A percentile compares a stretch with the other conserved stretches of the same genome.
These are phyloP conservation scores for Nicotiana attenuata DNA, from an alignment of 257 asterid species.

Conservation along the genomic window DNA sequence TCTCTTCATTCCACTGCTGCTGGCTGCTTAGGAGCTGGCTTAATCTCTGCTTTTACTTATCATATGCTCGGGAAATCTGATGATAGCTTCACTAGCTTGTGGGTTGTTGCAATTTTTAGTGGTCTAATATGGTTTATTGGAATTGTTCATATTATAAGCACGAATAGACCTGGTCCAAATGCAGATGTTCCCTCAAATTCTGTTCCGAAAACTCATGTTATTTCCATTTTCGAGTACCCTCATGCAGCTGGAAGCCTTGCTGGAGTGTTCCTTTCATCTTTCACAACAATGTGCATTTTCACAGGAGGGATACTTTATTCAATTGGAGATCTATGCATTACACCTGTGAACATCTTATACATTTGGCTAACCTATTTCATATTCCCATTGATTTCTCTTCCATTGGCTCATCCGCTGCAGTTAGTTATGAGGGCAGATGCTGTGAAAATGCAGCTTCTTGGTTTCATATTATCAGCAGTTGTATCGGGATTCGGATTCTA, in stretches of 20 bases:
- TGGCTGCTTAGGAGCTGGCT: slow-evolving; percentile 67
- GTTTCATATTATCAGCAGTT: slow-evolving; percentile 48
- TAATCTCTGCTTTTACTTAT: slow-evolving; percentile 58
- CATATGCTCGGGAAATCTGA: slow-evolving; percentile 57
- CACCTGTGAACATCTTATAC: slow-evolving; percentile 35
- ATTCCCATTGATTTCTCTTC: slow-evolving; percentile 68
- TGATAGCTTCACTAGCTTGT: slow-evolving; percentile 67
- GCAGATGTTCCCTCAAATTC: slow-evolving; percentile 19
- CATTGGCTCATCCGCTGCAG: slow-evolving; percentile 58
- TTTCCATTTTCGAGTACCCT: slow-evolving; percentile 62
- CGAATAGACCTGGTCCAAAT: slow-evolving; percentile 26
- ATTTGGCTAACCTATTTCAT: slow-evolving; percentile 60
- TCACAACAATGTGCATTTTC: slow-evolving; percentile 62
- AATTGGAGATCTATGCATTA: slow-evolving; percentile 49
- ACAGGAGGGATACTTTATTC: slow-evolving; percentile 58
- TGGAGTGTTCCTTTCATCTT: slow-evolving; percentile 67
- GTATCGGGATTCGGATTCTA: slow-evolving; percentile 77
- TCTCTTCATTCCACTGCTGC: slow-evolving; percentile 70
- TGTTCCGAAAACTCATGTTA: slow-evolving; percentile 30
- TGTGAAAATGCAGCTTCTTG: slow-evolving; percentile 85
- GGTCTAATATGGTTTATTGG: slow-evolving; percentile 75
- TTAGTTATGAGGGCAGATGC: slow-evolving; percentile 53
- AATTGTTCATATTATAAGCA: slow-evolving; percentile 45
- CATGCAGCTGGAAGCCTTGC: slow-evolving; percentile 75
- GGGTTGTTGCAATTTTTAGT: slow-evolving; percentile 85